Percentiles rank a stretch among this genome's conserved stretches.
Evolutionary conservation across 495 filamentous ascomycete species (phyloP).

Genomic region (Trichocladium antarcticum): DNA sequence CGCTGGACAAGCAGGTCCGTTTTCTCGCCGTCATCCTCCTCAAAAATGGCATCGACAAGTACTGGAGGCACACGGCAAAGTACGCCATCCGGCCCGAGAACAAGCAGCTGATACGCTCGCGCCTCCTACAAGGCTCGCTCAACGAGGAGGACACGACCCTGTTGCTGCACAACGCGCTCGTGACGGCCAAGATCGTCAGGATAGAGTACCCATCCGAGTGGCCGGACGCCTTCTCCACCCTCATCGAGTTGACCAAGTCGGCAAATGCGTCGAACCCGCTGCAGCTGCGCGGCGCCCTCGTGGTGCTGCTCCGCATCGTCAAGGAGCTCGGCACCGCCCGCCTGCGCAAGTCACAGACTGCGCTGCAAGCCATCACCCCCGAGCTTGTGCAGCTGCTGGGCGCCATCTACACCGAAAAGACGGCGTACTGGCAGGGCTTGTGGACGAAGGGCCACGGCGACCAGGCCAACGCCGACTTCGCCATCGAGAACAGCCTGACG

Average conservation of each 20-base stretch:
- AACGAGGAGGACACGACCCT: constrained; percentile 62
- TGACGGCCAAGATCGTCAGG: constrained; percentile 75
- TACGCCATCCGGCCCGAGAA: constrained; percentile 64
- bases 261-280: constrained; percentile 36
- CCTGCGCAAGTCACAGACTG: constrained; percentile 54
- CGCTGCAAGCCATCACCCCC: constrained; percentile 62
- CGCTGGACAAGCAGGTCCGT: constrained; percentile 60
- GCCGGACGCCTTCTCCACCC: constrained; percentile 46
- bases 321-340: constrained; percentile 81
- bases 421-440: constrained; percentile 56
- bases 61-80: constrained; percentile 66
- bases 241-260: constrained; percentile 50
- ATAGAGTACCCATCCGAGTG: constrained; percentile 84
- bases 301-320: constrained; percentile 70
- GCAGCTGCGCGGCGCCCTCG: constrained; percentile 57
- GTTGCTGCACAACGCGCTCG: constrained; percentile 75
- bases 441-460: constrained; percentile 40
- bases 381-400: constrained; percentile 69
- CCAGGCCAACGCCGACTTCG: constrained; percentile 46
- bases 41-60: constrained; percentile 91
- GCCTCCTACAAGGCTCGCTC: constrained; percentile 59
- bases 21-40: constrained; percentile 87
- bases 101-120: constrained; percentile 60
- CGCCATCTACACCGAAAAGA: constrained; percentile 63
- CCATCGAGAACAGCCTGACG: constrained; percentile 62